Base-by-base conservation (phyloP, 1,139 yeast genomes). In the Williopsis jadinii region DNA sequence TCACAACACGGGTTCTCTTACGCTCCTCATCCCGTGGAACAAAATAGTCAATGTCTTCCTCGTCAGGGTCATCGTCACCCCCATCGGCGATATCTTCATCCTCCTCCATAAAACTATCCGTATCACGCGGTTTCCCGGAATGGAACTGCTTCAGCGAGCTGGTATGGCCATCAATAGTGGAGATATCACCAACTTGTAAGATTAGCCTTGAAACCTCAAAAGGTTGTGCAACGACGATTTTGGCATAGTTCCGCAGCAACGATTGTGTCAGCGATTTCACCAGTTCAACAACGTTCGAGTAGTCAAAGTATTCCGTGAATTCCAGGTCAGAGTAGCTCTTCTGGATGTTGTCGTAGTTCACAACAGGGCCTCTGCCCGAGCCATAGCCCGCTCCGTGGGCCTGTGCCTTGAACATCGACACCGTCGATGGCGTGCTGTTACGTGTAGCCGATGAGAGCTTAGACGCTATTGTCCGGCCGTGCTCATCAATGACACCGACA, bases 151-250 rank as follows among this genome's bases (percentile, higher is more conserved):
- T 19, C 24, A 19, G 24, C 24, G 24, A 19, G 24, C 24, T 19
- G 24, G 24, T 19, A 5, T 66, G 68, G 13, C 54, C 57, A 28
- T 52, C 54, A 9, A 12, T 13, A 9, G 33, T 31, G 33, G 12
- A 35, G 44, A 42, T 30, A 12, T 35, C 26, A 29, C 95, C 95
- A 29, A 86, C 84, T 60, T 92, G 98, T 43, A 88, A 62, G 33
- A 88, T 70, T 48, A 87, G 68, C 42, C 95, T 71, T 5, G 86
- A 79, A 30, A 86, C 84, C 55, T 92, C 97, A 61, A 90, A 81
- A 1, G 98, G 98, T 61, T 92, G 97, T 19, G 87, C 76, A 24
- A 84, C 59, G 32, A 86, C 60, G 39, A 81, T 77, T 48, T 77
- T 80, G 44, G 77, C 63, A 63, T 88, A 88, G 49, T 80, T 81